Evolutionary conservation across 2,329 filamentous ascomycete species (phyloP), one percentile per base, ranked within the genome.

Genomic region (Aspergillus sp.): DNA sequence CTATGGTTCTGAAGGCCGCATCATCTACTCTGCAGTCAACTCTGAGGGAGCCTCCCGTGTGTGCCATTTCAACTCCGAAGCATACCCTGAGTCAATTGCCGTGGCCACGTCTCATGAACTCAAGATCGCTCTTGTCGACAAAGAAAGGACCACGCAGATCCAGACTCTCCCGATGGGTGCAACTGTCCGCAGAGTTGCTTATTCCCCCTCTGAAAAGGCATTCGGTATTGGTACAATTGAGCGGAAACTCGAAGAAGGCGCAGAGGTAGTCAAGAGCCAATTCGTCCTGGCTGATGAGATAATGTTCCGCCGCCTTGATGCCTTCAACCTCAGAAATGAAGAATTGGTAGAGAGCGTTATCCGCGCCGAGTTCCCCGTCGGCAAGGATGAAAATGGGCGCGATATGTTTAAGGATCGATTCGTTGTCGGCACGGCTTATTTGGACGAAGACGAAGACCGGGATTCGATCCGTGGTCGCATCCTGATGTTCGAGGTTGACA

Each of bases 11-110:
- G 91, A 96, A 66, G 90, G 89, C 1, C 83, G 92, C 19, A 87
- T 96, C 38, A 85, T 96, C 1, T 99, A 95, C 73, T 96, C 92
- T 4, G 92, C 94, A 1, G 90, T 96, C 1, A 96, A 93, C 11
- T 90, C 92, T 2, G 89, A 96, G 55, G 87, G 91, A 57, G 89
- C 90, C 1, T 86, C 86, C 1, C 87, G 84, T 45, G 86, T 97
- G 5, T 94, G 89, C 55, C 82, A 88, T 0, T 95, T 99, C 65
- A 83, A 96, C 67, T 81, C 87, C 0, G 84, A 87, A 60, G 88
- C 88, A 2, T 99, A 89, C 64, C 90, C 91, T 0, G 82, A 82
- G 24, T 87, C 89, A 0, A 87, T 97, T 42, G 85, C 90, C 1
- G 82, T 99, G 38, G 91, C 92, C 2, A 93, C 90, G 0, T 79